Conservation (phyloP, 176 grass and related monocot species). For the Bolboschoenus planiculmis region DNA sequence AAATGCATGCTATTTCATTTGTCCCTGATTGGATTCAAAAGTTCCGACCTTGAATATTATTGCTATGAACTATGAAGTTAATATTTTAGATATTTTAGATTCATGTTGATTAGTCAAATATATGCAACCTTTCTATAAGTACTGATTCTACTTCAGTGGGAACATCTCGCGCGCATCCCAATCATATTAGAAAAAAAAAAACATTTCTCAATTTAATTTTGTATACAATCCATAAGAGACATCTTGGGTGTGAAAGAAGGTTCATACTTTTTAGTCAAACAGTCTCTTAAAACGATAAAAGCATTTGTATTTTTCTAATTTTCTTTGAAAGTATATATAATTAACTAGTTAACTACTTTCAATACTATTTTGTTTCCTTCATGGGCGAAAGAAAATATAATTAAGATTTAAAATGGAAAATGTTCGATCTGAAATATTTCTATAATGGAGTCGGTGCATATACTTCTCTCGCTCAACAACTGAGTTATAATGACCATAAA, state of each 20-base stretch:
- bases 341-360: not conserved
- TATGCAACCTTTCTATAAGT: not conserved
- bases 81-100: not conserved
- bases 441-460: not conserved
- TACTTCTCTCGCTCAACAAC: not conserved
- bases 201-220: not conserved
- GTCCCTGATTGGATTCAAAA: not conserved
- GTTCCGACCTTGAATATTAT: not conserved
- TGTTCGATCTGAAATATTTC: not conserved
- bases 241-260: not conserved
- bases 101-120: conserved; percentile 3
- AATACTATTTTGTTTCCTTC: not conserved
- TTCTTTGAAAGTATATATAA: not conserved
- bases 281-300: not conserved
- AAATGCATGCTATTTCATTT: not conserved
- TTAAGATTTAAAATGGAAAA: not conserved
- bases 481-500: not conserved
- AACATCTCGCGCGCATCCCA: not conserved
- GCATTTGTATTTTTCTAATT: not conserved
- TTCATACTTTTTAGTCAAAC: not conserved
- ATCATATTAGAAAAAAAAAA: not conserved
- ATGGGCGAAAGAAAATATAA: not conserved
- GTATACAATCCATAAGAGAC: not conserved
- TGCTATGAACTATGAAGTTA: not conserved
- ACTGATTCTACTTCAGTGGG: not conserved